Base-by-base conservation (phyloP, 108 stramenopile species). In the Halocafeteria seosinensis region DNA sequence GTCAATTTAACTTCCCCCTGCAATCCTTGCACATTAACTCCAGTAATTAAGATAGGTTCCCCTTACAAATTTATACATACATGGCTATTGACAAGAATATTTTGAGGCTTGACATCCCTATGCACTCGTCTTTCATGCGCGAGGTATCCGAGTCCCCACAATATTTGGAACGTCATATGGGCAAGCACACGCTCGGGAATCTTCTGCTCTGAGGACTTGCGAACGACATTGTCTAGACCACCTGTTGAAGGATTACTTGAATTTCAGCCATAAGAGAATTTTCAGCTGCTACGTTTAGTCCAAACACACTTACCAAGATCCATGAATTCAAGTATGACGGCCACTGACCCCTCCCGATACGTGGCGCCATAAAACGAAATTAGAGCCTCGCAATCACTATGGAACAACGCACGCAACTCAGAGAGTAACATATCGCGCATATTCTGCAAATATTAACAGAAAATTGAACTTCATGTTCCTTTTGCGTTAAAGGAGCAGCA, bases 251-350 rank as follows among this genome's bases (percentile, higher is more conserved):
- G n/a, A n/a, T n/a, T n/a, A n/a, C 36, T 4, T 25, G 25, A 61
- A 4, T 1, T 33, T 32, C 33, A 21, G 17, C 17, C n/a, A 58
- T 17, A 24, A 58, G 57, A 17, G 33, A 21, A 58, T 58, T 17
- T 58, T 17, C 57, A 58, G 33, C 17, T 21, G 23, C 57, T 21
- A 12, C 34, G 62, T 62, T 78, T 78, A 0, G 63, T 47, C 17
- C 76, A 37, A 0, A n/a, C n/a, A n/a, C n/a, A n/a, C n/a, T 72
- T 69, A 0, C 81, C 81, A 4, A 77, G 74, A 34, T 82, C 75
- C 81, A 82, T 80, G 63, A 67, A 80, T 57, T 82, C 81, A n/a
- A 80, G 62, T 4, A 76, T 76, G 34, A 82, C 72, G n/a, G 77
- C 75, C 38, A 82, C 78, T 13, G 74, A 29, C 1, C 81, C 78